A percentile compares a stretch with the other conserved stretches of the same genome.
Evolutionary conservation across 2,329 filamentous ascomycete species (phyloP).

Genomic region (Coniochaeta prunicola): DNA sequence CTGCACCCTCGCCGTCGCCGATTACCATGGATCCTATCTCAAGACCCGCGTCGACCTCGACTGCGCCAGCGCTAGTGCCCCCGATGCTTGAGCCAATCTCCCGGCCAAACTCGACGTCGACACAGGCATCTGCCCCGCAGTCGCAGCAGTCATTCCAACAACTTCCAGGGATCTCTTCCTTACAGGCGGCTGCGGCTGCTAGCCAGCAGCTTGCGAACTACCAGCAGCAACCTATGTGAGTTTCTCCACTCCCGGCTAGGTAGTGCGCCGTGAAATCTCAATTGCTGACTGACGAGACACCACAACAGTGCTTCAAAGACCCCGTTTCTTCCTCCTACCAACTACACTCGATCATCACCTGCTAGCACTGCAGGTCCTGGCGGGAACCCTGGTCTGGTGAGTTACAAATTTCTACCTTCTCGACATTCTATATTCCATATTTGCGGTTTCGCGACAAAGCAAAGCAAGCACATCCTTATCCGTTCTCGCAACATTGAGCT

Average conservation of each 20-base stretch:
- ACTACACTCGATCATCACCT: not conserved
- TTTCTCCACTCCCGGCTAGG: not conserved
- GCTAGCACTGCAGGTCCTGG: constrained; percentile 1
- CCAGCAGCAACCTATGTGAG: constrained; percentile 1
- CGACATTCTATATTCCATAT: not conserved
- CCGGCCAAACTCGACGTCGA: constrained; percentile 41
- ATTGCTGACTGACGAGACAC: not conserved
- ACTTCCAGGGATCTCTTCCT: not conserved
- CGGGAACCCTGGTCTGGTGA: not conserved
- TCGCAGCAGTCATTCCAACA: not conserved
- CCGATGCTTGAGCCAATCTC: constrained; percentile 39
- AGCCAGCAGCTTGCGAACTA: not conserved
- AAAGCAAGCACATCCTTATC: not conserved
- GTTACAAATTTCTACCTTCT: not conserved
- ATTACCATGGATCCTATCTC: not conserved
- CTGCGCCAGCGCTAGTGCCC: constrained; percentile 10
- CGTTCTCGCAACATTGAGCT: not conserved
- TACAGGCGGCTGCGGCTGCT: not conserved
- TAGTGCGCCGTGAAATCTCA: not conserved
- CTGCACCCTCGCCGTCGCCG: not conserved
- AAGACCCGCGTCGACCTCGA: not conserved
- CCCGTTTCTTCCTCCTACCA: not conserved
- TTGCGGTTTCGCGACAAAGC: not conserved
- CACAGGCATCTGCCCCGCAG: constrained; percentile 28
- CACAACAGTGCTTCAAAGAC: not conserved